Evolutionary conservation across 164 flowering plant species (phyloP).

Genomic region (Magnolia officinalis): DNA sequence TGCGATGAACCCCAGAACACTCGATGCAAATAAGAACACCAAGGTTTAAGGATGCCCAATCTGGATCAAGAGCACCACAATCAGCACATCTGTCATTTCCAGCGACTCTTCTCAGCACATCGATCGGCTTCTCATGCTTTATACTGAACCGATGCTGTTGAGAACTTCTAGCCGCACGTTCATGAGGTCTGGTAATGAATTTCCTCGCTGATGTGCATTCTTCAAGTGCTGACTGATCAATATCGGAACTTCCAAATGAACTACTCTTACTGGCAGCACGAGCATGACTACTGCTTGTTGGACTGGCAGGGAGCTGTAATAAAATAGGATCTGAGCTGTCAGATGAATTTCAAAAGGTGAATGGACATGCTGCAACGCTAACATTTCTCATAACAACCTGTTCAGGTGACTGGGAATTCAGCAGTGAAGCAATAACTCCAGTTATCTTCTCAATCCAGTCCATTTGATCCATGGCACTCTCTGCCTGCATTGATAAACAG

Average conservation of each 20-base stretch:
- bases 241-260: conserved; percentile 80
- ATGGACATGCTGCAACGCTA: not conserved
- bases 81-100: conserved; percentile 98
- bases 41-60: conserved; percentile 98
- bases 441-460: conserved; percentile 99
- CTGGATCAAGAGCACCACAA: conserved; percentile 96
- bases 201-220: conserved; percentile 54
- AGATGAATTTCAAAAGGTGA: not conserved
- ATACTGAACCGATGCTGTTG: conserved; percentile 46
- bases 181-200: conserved; percentile 37
- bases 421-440: conserved; percentile 94
- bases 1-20: conserved; percentile 98
- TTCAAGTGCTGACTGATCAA: conserved; percentile 51
- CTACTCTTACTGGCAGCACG: conserved; percentile 49
- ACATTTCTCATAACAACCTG: conserved; percentile 16
- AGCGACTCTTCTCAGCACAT: conserved; percentile 58
- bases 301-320: conserved; percentile 34
- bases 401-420: conserved; percentile 72
- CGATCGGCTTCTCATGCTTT: conserved; percentile 79
- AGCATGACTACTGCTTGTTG: conserved; percentile 19
- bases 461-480: conserved; percentile 97
- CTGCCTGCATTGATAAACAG: conserved; percentile 61
- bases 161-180: conserved; percentile 46
- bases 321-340: not conserved
- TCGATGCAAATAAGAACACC: conserved; percentile 97